These are phyloP conservation scores for Turritis glabra DNA, from an alignment of 345 rosid genomes.

Conservation along the genomic window DNA sequence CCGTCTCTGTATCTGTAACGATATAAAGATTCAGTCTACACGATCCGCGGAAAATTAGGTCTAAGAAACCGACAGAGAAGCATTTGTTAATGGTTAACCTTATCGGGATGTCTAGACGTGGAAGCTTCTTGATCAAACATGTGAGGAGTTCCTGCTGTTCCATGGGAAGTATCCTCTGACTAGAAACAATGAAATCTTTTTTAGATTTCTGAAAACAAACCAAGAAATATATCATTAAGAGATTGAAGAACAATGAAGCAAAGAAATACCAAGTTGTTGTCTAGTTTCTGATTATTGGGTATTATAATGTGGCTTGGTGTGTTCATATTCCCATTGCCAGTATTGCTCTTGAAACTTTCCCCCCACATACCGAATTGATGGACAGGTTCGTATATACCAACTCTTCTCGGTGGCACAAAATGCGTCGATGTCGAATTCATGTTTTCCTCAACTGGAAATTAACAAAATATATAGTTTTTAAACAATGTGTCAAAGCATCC, in stretches of 20 bases:
- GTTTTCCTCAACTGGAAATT: conserved; percentile 20
- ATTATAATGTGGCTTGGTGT: conserved; percentile 51
- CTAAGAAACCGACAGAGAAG: neutral
- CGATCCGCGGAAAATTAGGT: too few relatives aligned
- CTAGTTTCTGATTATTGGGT: conserved; percentile 59
- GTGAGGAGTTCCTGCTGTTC: conserved; percentile 55
- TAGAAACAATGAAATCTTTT: conserved; percentile 35
- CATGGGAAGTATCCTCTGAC: conserved; percentile 92
- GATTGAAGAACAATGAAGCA: neutral
- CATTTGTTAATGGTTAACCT: conserved; percentile 42
- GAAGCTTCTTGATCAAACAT: conserved; percentile 78
- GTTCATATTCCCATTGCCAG: conserved; percentile 47
- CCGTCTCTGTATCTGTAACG: conserved; percentile 78
- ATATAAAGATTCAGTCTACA: neutral
- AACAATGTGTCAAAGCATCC: conserved; percentile 6
- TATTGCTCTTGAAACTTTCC: conserved; percentile 55
- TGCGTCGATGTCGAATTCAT: conserved; percentile 84
- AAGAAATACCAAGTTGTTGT: conserved; percentile 57
- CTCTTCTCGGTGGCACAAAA: conserved; percentile 72
- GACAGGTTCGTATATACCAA: conserved; percentile 71
- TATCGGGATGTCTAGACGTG: conserved; percentile 59
- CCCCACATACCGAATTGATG: conserved; percentile 90
- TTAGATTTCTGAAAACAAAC: neutral
- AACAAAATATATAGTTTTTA: neutral
- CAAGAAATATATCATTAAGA: neutral